Conservation (phyloP, 2,329 filamentous ascomycete species). For the Capronia americana region DNA sequence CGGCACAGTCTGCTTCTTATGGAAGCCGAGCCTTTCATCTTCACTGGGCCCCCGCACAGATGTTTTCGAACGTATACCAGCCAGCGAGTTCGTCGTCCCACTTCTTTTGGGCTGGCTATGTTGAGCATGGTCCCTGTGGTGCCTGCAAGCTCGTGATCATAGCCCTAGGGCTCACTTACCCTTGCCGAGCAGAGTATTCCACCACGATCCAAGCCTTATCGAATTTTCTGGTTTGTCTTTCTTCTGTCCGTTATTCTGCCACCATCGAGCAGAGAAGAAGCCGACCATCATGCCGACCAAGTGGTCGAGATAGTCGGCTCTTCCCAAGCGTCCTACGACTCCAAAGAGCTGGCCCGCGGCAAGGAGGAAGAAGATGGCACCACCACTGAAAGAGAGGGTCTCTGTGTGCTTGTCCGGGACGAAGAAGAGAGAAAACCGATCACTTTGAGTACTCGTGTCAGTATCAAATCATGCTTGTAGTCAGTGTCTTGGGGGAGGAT, state of each 20-base stretch:
- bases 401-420: slow-evolving; percentile 50
- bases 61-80: neutral
- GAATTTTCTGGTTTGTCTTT: slow-evolving; percentile 10
- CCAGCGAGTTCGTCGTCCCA: neutral
- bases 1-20: neutral
- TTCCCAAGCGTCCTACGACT: slow-evolving; percentile 43
- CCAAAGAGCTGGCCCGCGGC: slow-evolving; percentile 47
- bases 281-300: slow-evolving; percentile 51
- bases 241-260: slow-evolving; percentile 26
- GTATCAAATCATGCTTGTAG: slow-evolving; percentile 6
- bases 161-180: neutral
- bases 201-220: slow-evolving; percentile 8
- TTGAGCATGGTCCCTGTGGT: neutral
- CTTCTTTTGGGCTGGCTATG: neutral
- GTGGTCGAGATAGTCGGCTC: slow-evolving; percentile 52
- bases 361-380: slow-evolving; percentile 46
- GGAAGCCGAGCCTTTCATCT: neutral
- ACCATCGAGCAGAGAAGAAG: slow-evolving; percentile 40
- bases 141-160: neutral
- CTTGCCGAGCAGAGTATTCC: slow-evolving; percentile 15
- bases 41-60: neutral
- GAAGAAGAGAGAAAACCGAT: slow-evolving; percentile 51
- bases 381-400: slow-evolving; percentile 51
- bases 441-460: slow-evolving; percentile 41
- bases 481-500: slow-evolving; percentile 31